These are phyloP conservation scores for Basidiobolus meristosporus DNA, from an alignment of 371 early-diverging fungal genomes.

Conservation along the genomic window DNA sequence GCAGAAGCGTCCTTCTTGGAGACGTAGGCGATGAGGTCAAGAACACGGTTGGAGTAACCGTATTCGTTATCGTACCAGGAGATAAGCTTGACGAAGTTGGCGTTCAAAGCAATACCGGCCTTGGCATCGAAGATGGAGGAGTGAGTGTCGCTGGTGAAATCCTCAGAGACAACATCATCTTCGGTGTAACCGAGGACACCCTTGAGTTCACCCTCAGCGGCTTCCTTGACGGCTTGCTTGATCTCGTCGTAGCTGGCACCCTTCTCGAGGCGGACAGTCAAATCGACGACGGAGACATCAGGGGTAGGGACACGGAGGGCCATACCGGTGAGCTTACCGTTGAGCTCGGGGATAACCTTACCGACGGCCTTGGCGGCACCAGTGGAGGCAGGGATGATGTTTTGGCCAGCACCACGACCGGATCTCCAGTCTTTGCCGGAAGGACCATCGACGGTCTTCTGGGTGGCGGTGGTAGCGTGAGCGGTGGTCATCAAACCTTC, in stretches of 20 bases:
- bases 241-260: conserved; percentile 80
- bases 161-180: conserved; percentile 94
- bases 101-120: conserved; percentile 92
- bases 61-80: conserved; percentile 97
- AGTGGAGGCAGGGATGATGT: conserved; percentile 99
- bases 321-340: no score
- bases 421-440: conserved; percentile 94
- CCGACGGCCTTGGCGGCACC: no score
- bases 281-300: no score
- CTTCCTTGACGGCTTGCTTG: conserved; percentile 65
- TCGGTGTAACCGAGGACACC: no score
- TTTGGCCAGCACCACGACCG: conserved; percentile 91
- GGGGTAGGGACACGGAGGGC: no score
- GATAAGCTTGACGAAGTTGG: conserved; percentile 96
- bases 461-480: conserved; percentile 97
- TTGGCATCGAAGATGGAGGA: conserved; percentile 93
- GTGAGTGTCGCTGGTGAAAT: conserved; percentile 83
- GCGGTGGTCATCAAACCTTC: conserved; percentile 93
- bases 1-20: conserved; percentile 26
- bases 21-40: conserved; percentile 68
- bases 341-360: no score
- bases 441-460: conserved; percentile 98
- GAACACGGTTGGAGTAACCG: conserved; percentile 74
- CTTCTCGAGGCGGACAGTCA: conserved; percentile 78
- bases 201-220: conserved; percentile 63